Base-by-base conservation (phyloP, 208 protist genomes). In the Leishmania lainsoni region DNA sequence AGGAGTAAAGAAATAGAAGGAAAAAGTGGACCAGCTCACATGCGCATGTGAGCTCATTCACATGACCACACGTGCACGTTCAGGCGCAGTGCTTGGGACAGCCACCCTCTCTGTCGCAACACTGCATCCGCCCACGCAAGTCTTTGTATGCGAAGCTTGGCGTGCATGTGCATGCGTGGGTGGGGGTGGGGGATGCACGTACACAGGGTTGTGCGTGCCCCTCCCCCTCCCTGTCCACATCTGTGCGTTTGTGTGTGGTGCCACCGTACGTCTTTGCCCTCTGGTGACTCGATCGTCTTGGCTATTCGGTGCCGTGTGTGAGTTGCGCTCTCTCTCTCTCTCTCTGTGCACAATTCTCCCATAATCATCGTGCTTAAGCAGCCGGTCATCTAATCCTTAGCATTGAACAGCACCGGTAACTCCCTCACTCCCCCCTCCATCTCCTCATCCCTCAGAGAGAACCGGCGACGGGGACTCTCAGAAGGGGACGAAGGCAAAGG, bases 1-100 rank as follows among this genome's bases (percentile, higher is more conserved):
- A 86, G 72, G 82, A 86, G 65, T 86, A 81, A 32, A 22, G 32
- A 17, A 22, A 6, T 2, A 0, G 22, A 14, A 16, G 45, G n/a
- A 26, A n/a, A 42, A 35, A 6, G 61, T 32, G 61, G 29, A 35
- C 29, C 16, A 56, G 26, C 4, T 42, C 10, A 29, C 69, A 32
- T 1, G n/a, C 35, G n/a, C 8, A 32, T 54, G n/a, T 75, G n/a
- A 12, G 49, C 70, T 59, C 20, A n/a, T 12, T 45, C 39, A 29
- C n/a, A 63, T 45, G 4, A 45, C 42, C 3, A 32, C 17, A 14
- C 58, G n/a, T n/a, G 49, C 70, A 42, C 20, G 12, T 12, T 45
- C 39, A 29, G 5, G 26, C 20, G 26, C 9, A 26, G 58, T 63
- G 58, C 9, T 14, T 63, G 58, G 9, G 58, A 14, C 8, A 12